Percentiles rank a stretch among this genome's conserved stretches.
phyloP scores from a whole-genome alignment of 441 rosid genomes.

The Adansonia rubrostipa region DNA sequence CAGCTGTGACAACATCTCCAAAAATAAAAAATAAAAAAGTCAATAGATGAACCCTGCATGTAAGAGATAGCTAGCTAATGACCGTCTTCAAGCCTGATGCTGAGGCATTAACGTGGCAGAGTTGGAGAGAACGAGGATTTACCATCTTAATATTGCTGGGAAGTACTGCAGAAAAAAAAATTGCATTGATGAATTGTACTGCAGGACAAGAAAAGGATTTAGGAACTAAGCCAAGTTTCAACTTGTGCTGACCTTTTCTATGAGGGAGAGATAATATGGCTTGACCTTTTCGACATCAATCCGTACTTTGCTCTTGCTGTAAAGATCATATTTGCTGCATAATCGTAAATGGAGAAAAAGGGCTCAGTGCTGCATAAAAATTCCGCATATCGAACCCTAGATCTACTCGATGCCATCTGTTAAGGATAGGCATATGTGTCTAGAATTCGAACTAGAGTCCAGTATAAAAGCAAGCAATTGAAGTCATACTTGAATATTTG shows the following conservation, averaged over 20 bases:
- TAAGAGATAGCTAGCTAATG: neutral
- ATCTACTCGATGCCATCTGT: no score
- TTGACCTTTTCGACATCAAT: constrained; percentile 78
- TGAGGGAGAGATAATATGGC: constrained; percentile 79
- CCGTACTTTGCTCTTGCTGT: constrained; percentile 84
- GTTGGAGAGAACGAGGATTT: constrained; percentile 28
- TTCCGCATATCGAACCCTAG: no score
- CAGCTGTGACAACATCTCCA: neutral
- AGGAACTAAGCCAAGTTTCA: neutral
- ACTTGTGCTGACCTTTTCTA: constrained; percentile 55
- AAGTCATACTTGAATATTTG: constrained; percentile 69
- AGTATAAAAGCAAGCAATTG: neutral
- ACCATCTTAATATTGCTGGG: constrained; percentile 76
- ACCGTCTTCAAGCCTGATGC: neutral
- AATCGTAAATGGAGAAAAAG: neutral
- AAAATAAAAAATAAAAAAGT: neutral
- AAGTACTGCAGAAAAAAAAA: constrained; percentile 58
- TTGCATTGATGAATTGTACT: neutral
- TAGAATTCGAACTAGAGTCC: neutral
- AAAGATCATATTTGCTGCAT: constrained; percentile 84
- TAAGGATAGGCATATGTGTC: neutral
- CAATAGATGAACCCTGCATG: neutral
- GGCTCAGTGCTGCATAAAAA: neutral
- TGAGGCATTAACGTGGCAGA: neutral
- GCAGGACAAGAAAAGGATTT: neutral